A percentile compares a stretch with the other conserved stretches of the same genome.
These are phyloP conservation scores for Physcomitrium patens DNA, from an alignment of 225 moss, liverwort and hornwort genomes.

Conservation along the genomic window DNA sequence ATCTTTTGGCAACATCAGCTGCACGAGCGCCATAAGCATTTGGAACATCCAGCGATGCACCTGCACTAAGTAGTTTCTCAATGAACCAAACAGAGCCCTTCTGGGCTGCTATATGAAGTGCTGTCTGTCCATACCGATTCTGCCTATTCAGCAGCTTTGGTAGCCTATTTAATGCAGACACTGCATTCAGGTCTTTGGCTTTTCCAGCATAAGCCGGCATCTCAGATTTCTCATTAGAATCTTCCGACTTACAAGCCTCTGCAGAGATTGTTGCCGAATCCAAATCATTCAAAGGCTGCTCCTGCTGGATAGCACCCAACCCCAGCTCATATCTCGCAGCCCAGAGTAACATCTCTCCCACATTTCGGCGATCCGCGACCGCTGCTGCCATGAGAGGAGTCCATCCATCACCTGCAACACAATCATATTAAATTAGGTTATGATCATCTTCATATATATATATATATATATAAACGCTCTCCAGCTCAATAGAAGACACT, in stretches of 20 bases:
- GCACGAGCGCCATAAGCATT: conserved; percentile 67
- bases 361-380: conserved; percentile 80
- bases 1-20: conserved; percentile 64
- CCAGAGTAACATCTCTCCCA: conserved; percentile 76
- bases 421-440: no score
- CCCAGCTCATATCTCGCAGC: conserved; percentile 55
- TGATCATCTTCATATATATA: no score
- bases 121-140: conserved; percentile 86
- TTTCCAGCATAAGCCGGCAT: neutral
- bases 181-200: conserved; percentile 21
- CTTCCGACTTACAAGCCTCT: conserved; percentile 29
- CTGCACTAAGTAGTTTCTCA: conserved; percentile 63
- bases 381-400: conserved; percentile 97
- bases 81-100: conserved; percentile 82
- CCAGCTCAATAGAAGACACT: no score
- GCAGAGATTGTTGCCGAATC: neutral
- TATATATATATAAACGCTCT: no score
- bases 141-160: conserved; percentile 69
- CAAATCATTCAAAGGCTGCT: conserved; percentile 21
- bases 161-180: conserved; percentile 32
- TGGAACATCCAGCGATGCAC: conserved; percentile 69
- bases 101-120: conserved; percentile 85
- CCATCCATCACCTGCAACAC: conserved; percentile 88
- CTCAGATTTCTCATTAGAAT: conserved; percentile 8
- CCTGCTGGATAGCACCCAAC: conserved; percentile 32